These are phyloP conservation scores for Gastroboletus turbinatus DNA, from an alignment of 1,284 basidiomycete species.

Conservation along the genomic window DNA sequence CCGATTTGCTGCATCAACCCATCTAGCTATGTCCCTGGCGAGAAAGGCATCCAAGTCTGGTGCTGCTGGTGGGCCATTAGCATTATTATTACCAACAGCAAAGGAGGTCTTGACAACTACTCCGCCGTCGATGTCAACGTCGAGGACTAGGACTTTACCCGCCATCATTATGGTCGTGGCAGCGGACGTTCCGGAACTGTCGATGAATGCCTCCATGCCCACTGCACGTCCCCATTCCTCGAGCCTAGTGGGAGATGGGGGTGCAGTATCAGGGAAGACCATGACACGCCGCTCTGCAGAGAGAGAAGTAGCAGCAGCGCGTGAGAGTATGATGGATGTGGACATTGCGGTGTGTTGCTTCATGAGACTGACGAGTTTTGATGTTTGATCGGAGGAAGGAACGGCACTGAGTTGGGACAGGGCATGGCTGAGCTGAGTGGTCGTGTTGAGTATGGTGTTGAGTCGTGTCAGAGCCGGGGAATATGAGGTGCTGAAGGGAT, in stretches of 20 bases:
- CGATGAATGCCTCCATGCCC: constrained; percentile 74
- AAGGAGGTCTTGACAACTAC: constrained; percentile 70
- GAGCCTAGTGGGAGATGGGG: constrained; percentile 43
- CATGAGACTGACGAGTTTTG: constrained; percentile 64
- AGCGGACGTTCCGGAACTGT: constrained; percentile 42
- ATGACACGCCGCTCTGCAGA: constrained; percentile 17
- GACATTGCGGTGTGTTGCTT: constrained; percentile 59
- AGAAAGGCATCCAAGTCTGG: constrained; percentile 59
- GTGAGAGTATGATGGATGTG: constrained; percentile 29
- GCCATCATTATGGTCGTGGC: constrained; percentile 60
- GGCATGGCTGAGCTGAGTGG: constrained; percentile 52
- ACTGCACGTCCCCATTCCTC: constrained; percentile 57
- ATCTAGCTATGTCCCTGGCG: constrained; percentile 50
- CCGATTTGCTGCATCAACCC: constrained; percentile 61
- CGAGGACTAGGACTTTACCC: constrained; percentile 75
- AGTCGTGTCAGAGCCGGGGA: constrained; percentile 44
- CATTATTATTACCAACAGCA: constrained; percentile 51
- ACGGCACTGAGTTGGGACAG: constrained; percentile 49
- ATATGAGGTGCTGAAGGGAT: constrained; percentile 50
- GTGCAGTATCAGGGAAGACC: constrained; percentile 31
- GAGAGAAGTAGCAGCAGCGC: constrained; percentile 23
- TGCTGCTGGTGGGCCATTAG: constrained; percentile 44
- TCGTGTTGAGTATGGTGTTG: constrained; percentile 49
- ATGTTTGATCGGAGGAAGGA: constrained; percentile 48
- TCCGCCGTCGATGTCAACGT: constrained; percentile 57